Percentiles rank a stretch among this genome's conserved stretches.
Conservation (phyloP, 1,284 basidiomycete genomes). For the Microbotryum silenes-acaulis region DNA sequence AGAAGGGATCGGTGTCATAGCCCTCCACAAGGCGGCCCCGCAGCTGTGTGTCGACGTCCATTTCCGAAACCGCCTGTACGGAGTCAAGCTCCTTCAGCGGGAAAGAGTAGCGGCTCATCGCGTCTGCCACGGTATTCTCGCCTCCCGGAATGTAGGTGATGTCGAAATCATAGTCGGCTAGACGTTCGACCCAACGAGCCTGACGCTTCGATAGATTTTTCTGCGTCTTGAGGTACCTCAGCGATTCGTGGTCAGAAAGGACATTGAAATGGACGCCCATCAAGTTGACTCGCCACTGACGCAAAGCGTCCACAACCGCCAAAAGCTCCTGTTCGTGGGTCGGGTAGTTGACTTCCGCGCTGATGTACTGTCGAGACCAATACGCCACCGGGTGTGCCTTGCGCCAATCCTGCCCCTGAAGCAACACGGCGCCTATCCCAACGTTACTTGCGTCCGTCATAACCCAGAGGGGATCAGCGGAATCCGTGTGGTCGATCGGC, state of each 20-base stretch:
- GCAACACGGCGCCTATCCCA: conserved; percentile 11
- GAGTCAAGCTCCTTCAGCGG: background rate
- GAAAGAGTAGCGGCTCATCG: conserved; percentile 20
- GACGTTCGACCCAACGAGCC: conserved; percentile 6
- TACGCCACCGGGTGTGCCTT: conserved; percentile 20
- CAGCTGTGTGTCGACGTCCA: conserved; percentile 40
- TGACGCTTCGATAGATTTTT: conserved; percentile 35
- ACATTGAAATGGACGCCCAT: conserved; percentile 39
- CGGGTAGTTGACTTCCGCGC: conserved; percentile 22
- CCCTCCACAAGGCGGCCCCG: conserved; percentile 37
- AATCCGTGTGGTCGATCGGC: conserved; percentile 37
- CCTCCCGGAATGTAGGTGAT: conserved; percentile 37
- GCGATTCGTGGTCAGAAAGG: conserved; percentile 44
- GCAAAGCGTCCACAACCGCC: conserved; percentile 15
- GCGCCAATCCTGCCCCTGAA: conserved; percentile 15
- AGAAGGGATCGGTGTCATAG: conserved; percentile 39
- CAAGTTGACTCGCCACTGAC: conserved; percentile 16
- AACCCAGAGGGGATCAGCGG: conserved; percentile 21
- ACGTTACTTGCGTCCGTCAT: conserved; percentile 14
- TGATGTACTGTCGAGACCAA: conserved; percentile 15
- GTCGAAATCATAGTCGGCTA: conserved; percentile 43
- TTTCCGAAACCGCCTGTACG: conserved; percentile 34
- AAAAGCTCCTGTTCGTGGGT: conserved; percentile 23
- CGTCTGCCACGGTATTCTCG: conserved; percentile 39
- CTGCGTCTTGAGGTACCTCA: conserved; percentile 43